Conservation (phyloP, 1,284 basidiomycete genomes). For the Ustilago lituana region DNA sequence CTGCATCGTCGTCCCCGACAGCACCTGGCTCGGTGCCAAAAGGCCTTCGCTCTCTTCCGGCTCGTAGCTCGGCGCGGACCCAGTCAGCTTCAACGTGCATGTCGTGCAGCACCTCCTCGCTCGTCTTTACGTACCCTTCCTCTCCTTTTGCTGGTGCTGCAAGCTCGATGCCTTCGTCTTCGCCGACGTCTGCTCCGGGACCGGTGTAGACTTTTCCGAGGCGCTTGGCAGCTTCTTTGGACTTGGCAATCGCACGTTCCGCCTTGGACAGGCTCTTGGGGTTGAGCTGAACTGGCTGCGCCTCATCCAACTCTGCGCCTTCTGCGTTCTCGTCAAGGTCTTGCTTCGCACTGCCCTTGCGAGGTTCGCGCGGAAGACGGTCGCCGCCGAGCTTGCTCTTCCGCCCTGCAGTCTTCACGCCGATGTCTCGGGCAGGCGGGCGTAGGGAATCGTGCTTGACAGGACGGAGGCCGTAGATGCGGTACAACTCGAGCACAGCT, state of each 20-base stretch:
- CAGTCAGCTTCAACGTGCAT: conserved; percentile 53
- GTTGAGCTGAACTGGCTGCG: conserved; percentile 11
- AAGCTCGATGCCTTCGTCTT: conserved; percentile 54
- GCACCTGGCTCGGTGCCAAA: conserved; percentile 40
- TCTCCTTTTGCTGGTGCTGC: conserved; percentile 48
- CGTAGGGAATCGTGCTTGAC: conserved; percentile 73
- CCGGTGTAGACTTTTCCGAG: conserved; percentile 45
- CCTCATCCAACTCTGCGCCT: conserved; percentile 25
- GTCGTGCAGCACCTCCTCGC: conserved; percentile 54
- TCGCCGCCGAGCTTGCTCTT: conserved; percentile 65
- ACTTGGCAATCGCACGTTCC: conserved; percentile 47
- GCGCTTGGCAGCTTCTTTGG: conserved; percentile 48
- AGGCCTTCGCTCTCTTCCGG: conserved; percentile 34
- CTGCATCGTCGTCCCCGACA: conserved; percentile 18
- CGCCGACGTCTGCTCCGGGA: conserved; percentile 58
- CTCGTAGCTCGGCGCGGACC: conserved; percentile 47
- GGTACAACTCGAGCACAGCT: conserved; percentile 83
- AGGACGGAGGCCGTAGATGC: conserved; percentile 78
- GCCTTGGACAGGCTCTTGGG: conserved; percentile 36
- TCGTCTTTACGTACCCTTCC: conserved; percentile 52
- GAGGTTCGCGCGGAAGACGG: conserved; percentile 22
- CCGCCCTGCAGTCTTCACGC: conserved; percentile 67
- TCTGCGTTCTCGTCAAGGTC: conserved; percentile 44
- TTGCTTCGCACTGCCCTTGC: conserved; percentile 62
- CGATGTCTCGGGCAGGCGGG: conserved; percentile 69